These are phyloP conservation scores for Linum trigynum DNA, from an alignment of 345 rosid genomes.

Conservation along the genomic window DNA sequence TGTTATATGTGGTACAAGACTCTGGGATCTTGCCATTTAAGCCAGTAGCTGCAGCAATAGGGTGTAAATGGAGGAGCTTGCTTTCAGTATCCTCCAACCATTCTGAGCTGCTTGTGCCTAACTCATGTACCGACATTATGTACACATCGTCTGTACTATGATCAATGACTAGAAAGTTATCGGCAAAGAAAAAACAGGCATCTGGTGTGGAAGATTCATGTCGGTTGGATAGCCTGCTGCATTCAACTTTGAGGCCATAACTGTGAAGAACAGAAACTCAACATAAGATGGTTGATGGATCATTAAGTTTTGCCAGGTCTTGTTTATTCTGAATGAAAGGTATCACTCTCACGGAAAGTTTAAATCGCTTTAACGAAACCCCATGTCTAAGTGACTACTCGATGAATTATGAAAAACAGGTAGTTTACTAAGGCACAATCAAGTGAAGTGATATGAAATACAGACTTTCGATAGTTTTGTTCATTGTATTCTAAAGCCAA, in stretches of 20 bases:
- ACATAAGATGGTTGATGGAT: constrained; percentile 3
- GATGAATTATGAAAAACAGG: not conserved
- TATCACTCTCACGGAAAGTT: not conserved
- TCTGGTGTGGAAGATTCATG: constrained; percentile 80
- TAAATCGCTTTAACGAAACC: not conserved
- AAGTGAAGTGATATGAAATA: not conserved
- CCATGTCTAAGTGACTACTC: not conserved
- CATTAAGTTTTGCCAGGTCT: not conserved
- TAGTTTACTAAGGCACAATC: not conserved
- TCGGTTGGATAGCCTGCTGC: constrained; percentile 53
- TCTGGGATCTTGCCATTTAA: constrained; percentile 22
- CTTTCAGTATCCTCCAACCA: constrained; percentile 65
- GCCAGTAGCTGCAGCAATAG: constrained; percentile 18
- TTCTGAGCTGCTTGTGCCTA: constrained; percentile 17
- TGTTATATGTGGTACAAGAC: constrained; percentile 13
- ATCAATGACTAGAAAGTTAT: constrained; percentile 63
- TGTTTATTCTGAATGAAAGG: not conserved
- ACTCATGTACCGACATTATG: constrained; percentile 53
- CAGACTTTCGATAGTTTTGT: not conserved
- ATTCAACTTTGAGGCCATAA: constrained; percentile 86
- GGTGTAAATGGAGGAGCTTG: constrained; percentile 43
- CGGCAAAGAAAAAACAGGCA: constrained; percentile 86
- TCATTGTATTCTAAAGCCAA: not conserved
- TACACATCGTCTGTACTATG: constrained; percentile 64
- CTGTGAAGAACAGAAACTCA: constrained; percentile 29